Evolutionary conservation across 306 rosid species (phyloP), one percentile per base, ranked within the genome.

Genomic region (Sicyos baderoa): DNA sequence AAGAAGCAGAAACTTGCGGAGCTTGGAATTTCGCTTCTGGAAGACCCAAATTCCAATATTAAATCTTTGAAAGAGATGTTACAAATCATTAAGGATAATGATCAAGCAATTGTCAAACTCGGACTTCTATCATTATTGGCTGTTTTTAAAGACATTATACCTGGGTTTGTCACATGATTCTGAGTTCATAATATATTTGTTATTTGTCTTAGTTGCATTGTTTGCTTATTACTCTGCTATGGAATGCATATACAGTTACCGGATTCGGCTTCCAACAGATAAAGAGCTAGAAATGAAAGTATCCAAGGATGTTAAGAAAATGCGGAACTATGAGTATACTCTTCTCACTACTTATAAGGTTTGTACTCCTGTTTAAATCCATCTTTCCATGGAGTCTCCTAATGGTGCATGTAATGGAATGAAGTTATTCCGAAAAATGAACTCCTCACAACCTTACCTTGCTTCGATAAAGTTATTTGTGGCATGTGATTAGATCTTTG

Each of bases 271-370:
- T 79, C 99, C 97, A 35, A 88, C 97, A 42, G 99, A 90, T 79
- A 93, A 93, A 80, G 99, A 93, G 81, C 76, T 79, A 49, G 94
- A 93, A 74, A 90, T 93, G 94, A 93, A 93, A 82, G 96, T 93
- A 68, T 90, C 96, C 52, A 93, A 90, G 85, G 81, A 84, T 74
- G 89, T 93, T 67, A 84, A 83, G 79, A 93, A 89, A 87, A 93
- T 76, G 89, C 91, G 97, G 56, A 81, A 62, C 71, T 90, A 82
- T 81, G 99, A 93, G 80, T 90, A 97, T 61, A 88, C 99, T 79
- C 96, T 93, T 70, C 86, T 90, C 32, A 85, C 94, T 73, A 75
- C 86, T 65, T 90, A 93, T 83, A 93, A 93, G 99, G 99, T 93
- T 77, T 23, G 74, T 75, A 40, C 64, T 32, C n/a, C 4, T 37